Percentiles rank a stretch among this genome's conserved stretches.
Evolutionary conservation across 345 rosid genomes (phyloP).

Genomic region (Moringa oleifera): DNA sequence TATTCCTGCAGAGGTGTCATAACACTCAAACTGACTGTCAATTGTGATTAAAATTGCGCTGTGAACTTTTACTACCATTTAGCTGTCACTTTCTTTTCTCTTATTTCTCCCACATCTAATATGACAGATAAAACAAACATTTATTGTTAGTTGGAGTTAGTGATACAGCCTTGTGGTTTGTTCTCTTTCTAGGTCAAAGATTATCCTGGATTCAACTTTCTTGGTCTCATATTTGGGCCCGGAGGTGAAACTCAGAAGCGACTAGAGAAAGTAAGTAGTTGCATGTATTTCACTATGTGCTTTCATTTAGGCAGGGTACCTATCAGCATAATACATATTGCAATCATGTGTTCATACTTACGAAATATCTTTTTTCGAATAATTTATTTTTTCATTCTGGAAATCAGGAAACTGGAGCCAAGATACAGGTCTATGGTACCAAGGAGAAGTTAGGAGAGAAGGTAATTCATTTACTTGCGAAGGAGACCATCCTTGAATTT

Average conservation of each 20-base stretch:
- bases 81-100: too few relatives aligned
- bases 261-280: slow-evolving; percentile 63
- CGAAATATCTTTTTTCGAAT: not conserved
- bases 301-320: not conserved
- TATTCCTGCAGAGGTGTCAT: too few relatives aligned
- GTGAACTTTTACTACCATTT: too few relatives aligned
- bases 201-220: slow-evolving; percentile 65
- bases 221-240: slow-evolving; percentile 72
- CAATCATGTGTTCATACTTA: too few relatives aligned
- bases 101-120: too few relatives aligned
- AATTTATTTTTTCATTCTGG: slow-evolving; percentile 6
- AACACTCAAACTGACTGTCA: too few relatives aligned
- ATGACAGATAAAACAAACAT: too few relatives aligned
- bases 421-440: slow-evolving; percentile 55
- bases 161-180: not conserved
- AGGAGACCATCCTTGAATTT: not conserved
- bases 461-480: slow-evolving; percentile 31
- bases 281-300: slow-evolving; percentile 4
- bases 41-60: too few relatives aligned
- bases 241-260: slow-evolving; percentile 73
- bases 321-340: not conserved
- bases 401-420: slow-evolving; percentile 83
- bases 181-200: slow-evolving; percentile 55
- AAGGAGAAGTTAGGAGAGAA: slow-evolving; percentile 57
- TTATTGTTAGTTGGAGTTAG: not conserved